Evolutionary conservation across 441 rosid species (phyloP), one percentile per base, ranked within the genome.

Genomic region (Populus trichocarpa): DNA sequence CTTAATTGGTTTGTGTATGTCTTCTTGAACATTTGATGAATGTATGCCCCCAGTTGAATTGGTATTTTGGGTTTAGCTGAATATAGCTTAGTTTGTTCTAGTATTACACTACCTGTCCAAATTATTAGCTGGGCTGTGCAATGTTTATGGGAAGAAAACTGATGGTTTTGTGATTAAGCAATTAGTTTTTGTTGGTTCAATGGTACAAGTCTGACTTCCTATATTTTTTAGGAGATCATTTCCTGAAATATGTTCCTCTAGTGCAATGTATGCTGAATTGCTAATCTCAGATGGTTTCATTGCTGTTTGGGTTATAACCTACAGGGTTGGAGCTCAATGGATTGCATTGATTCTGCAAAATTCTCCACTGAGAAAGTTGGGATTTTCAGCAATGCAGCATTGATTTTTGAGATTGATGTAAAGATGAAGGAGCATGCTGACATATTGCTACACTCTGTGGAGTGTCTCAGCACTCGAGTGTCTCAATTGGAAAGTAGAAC

Each of bases 401-500:
- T 90, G 84, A 71, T 87, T 68, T 75, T 84, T 9, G 80, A 78
- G 79, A 83, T 90, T 33, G 89, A 87, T 73, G 70, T 33, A 13
- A 89, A 75, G 76, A 81, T 90, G 85, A 89, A 80, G 84, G 91
- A 85, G 35, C 89, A 86, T 59, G 68, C 76, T 38, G 87, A 80
- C 59, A 74, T 80, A 78, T 72, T 89, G 73, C 81, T 90, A 9
- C 84, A 82, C 71, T 84, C 86, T 1, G 81, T 89, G 74, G 86
- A 86, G 69, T 77, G 86, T 30, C 78, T 90, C 16, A 86, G 86
- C 70, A 86, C 89, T 16, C 78, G 86, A 67, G 79, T 88, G 6
- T 77, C 87, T 74, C 91, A 85, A 74, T 67, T 87, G 81, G 94
- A 90, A 85, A 85, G 77, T 73, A 83, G 85, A 79, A 83, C 80